phyloP scores from a whole-genome alignment of 1,284 basidiomycete species.

The Neonothopanus nambi region DNA sequence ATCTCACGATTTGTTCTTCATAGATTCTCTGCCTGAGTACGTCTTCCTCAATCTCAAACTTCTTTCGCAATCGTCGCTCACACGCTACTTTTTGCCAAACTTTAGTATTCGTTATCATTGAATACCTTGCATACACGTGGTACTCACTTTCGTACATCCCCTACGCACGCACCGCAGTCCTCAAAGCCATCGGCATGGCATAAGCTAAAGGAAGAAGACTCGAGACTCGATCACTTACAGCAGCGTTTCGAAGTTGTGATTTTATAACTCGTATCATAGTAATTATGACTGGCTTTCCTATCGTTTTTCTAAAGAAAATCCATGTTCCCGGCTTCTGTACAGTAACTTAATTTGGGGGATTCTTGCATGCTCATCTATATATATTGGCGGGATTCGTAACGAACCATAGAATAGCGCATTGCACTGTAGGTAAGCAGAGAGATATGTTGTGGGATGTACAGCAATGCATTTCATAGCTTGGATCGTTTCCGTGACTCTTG shows the following conservation, averaged over 20 bases:
- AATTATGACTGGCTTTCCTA: not conserved
- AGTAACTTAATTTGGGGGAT: too few species aligned
- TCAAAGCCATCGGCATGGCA: conserved; percentile 66
- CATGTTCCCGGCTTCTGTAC: too few species aligned
- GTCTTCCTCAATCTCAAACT: conserved; percentile 21
- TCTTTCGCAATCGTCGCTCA: too few species aligned
- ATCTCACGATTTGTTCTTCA: not conserved
- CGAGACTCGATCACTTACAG: not conserved
- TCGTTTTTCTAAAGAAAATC: too few species aligned
- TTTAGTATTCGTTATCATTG: conserved; percentile 84
- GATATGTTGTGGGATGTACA: too few species aligned
- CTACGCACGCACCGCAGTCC: conserved; percentile 76
- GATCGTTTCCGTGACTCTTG: too few species aligned
- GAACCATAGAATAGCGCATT: too few species aligned
- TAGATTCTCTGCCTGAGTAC: conserved; percentile 50
- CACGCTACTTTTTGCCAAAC: conserved; percentile 16
- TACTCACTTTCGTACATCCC: conserved; percentile 85
- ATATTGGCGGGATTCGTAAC: too few species aligned
- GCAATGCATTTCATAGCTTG: too few species aligned
- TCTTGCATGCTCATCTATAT: too few species aligned
- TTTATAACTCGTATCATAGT: not conserved
- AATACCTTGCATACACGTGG: conserved; percentile 86
- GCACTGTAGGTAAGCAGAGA: too few species aligned
- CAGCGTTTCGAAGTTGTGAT: not conserved
- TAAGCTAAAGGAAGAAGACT: conserved; percentile 23